These are phyloP conservation scores for Pyrrhoderma lamaoense DNA, from an alignment of 1,284 basidiomycete species.

Conservation along the genomic window DNA sequence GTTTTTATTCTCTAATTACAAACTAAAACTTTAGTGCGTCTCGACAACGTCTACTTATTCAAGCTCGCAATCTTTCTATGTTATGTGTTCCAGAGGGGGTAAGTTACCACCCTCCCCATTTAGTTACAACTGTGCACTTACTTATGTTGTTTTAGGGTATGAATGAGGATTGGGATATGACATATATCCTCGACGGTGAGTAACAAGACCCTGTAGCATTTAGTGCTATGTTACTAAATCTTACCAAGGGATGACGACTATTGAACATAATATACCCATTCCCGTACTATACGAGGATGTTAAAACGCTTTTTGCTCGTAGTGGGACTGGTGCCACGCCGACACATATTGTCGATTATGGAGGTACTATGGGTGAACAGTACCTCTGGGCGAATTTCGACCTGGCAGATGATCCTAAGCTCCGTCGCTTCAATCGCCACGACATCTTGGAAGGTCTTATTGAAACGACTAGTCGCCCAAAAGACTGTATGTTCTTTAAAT, in stretches of 20 bases:
- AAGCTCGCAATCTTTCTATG: slow-evolving; percentile 57
- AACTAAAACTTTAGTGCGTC: slow-evolving; percentile 45
- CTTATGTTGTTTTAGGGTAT: slow-evolving; percentile 39
- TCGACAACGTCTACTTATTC: slow-evolving; percentile 55
- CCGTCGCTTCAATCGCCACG: slow-evolving; percentile 55
- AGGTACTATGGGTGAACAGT: slow-evolving; percentile 56
- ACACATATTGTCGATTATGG: slow-evolving; percentile 72
- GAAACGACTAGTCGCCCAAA: slow-evolving; percentile 54
- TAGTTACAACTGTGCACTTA: too few relatives aligned
- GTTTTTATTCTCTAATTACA: slow-evolving; percentile 1
- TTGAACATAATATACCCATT: slow-evolving; percentile 65
- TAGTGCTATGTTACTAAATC: background rate
- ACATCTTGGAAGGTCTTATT: slow-evolving; percentile 50
- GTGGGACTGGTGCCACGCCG: slow-evolving; percentile 66
- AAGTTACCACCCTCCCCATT: too few relatives aligned
- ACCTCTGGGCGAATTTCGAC: slow-evolving; percentile 58
- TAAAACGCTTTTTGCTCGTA: slow-evolving; percentile 48
- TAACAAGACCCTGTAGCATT: too few relatives aligned
- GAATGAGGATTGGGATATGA: slow-evolving; percentile 70
- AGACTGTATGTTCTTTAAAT: slow-evolving; percentile 38
- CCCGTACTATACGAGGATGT: slow-evolving; percentile 63
- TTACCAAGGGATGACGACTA: slow-evolving; percentile 70
- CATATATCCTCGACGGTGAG: slow-evolving; percentile 66
- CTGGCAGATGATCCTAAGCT: slow-evolving; percentile 59
- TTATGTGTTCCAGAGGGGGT: slow-evolving; percentile 66